Conservation (phyloP, 2,329 filamentous ascomycete genomes). For the Sclerotinia borealis region DNA sequence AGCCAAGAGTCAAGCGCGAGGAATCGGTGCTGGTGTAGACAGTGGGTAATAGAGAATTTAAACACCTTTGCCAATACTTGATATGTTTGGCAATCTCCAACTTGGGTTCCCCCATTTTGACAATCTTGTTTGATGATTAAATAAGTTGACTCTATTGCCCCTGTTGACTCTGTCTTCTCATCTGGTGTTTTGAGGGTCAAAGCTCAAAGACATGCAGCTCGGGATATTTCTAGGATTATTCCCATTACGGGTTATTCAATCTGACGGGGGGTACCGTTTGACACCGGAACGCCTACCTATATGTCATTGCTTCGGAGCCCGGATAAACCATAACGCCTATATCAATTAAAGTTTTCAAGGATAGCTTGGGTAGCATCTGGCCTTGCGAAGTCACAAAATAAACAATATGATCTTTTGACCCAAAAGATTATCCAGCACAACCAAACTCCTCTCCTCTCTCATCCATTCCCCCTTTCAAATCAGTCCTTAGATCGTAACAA, state of each 20-base stretch:
- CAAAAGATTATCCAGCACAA: background rate
- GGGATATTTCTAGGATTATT: too few relatives aligned
- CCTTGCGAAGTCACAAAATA: background rate
- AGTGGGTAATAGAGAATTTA: constrained; percentile 72
- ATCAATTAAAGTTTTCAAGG: constrained; percentile 4
- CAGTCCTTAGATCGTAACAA: background rate
- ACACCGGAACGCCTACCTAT: too few relatives aligned
- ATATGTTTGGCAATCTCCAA: constrained; percentile 65
- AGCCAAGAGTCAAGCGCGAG: constrained; percentile 81
- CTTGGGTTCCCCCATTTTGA: constrained; percentile 29
- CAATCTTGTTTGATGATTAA: background rate
- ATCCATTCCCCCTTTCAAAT: background rate
- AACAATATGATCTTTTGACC: constrained; percentile 3
- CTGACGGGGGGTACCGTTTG: too few relatives aligned
- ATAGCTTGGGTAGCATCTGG: background rate
- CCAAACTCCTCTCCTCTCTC: background rate
- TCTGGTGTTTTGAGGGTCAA: constrained; percentile 1
- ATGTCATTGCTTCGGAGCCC: background rate
- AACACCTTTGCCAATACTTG: constrained; percentile 88
- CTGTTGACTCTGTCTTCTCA: too few relatives aligned
- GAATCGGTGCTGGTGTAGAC: constrained; percentile 86
- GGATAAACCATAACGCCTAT: constrained; percentile 11
- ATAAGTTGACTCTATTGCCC: background rate
- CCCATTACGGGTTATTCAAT: too few relatives aligned
- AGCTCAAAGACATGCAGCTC: background rate